Base-by-base conservation (phyloP, 345 rosid genomes). In the Ceriops zippeliana region DNA sequence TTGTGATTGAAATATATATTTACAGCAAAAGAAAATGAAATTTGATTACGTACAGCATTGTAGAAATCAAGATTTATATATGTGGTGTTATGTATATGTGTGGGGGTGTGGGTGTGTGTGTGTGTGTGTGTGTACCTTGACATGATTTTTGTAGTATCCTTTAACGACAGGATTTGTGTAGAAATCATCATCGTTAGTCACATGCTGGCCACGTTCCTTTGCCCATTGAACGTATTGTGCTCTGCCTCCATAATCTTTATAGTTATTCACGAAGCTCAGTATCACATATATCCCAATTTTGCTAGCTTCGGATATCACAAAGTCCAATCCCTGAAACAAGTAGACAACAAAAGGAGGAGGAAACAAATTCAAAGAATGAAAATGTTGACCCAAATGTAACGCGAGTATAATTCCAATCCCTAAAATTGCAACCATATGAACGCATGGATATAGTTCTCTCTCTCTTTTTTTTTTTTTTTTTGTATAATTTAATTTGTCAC, bases 211-310 rank as follows among this genome's bases (percentile, higher is more conserved):
- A 24, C 69, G 69, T 11, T 78, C 70, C 61, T 66, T 81, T 68
- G 85, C 96, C 96, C 98, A 92, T 68, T 84, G 59, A 24, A 86
- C 97, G 42, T 92, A 90, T 9, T 80, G 81, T 4, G 65, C 7
- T 52, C 72, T 85, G 30, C 96, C 98, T 16, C 97, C 98, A 49
- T 37, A 85, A 32, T 86, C 93, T 10, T 77, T 68, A 68, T 24
- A 90, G 73, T 89, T 90, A 68, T 92, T 92, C 59, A 78, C 96
- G 64, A 92, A 73, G 75, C 96, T 84, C 58, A 89, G 75, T 51
- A 90, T 84, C 83, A 90, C 7, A 38, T 75, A 72, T 26, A 90
- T 69, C 2, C 83, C 76, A 58, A 75, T 27, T 63, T 77, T 86
- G 54, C 69, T 75, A 3, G 97, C 97, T 75, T 90, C 96, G 9